A percentile compares a stretch with the other conserved stretches of the same genome.
Conservation (phyloP, 768 basidiomycete species). For the Boletus tylopilopsis region DNA sequence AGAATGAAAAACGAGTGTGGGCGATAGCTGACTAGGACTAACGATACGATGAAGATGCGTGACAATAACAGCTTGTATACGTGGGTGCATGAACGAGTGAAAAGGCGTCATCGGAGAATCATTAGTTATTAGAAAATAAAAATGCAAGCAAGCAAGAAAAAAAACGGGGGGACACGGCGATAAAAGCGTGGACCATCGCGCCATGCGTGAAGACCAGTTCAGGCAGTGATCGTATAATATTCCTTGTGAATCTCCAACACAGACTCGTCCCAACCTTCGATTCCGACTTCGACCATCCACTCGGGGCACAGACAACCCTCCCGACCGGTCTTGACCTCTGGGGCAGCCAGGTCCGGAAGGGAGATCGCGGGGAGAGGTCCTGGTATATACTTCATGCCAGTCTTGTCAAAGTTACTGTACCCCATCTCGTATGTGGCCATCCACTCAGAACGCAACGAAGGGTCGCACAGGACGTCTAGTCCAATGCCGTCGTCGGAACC, state of each 20-base stretch:
- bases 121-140: neutral
- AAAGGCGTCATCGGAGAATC: neutral
- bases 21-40: neutral
- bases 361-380: neutral
- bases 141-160: neutral
- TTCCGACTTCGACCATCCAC: conserved; percentile 18
- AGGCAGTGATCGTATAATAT: neutral
- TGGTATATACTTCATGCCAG: neutral
- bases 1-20: neutral
- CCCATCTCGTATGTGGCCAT: conserved; percentile 12
- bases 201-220: neutral
- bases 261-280: conserved; percentile 14
- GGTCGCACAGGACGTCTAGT: conserved; percentile 6
- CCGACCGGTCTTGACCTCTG: neutral
- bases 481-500: conserved; percentile 4
- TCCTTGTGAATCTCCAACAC: neutral
- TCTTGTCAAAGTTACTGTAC: neutral
- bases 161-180: neutral
- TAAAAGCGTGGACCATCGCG: too few relatives aligned
- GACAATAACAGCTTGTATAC: neutral
- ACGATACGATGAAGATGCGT: conserved; percentile 2
- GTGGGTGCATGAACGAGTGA: neutral
- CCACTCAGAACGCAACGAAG: conserved; percentile 6
- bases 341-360: neutral
- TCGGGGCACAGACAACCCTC: conserved; percentile 22